phyloP scores from a whole-genome alignment of 768 basidiomycete genomes.

The Termitomyces sp. region DNA sequence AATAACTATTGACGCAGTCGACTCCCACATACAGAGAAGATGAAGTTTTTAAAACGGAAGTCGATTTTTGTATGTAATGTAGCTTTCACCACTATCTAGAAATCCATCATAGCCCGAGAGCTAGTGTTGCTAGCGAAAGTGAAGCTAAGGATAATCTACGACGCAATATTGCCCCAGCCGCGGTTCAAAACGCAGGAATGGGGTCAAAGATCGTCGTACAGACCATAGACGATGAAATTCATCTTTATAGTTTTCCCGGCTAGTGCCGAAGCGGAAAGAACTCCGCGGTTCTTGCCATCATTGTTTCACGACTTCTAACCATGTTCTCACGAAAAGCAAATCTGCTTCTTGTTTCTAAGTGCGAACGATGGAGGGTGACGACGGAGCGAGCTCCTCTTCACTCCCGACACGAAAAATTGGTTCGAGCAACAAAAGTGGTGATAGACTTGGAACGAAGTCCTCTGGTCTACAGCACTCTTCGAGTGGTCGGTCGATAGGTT shows the following conservation, averaged over 20 bases:
- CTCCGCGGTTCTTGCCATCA: background rate
- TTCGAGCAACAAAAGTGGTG: background rate
- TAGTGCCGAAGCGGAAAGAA: slow-evolving; percentile 6
- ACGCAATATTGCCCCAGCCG: slow-evolving; percentile 32
- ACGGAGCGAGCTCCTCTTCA: background rate
- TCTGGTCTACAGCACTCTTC: background rate
- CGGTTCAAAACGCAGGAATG: slow-evolving; percentile 22
- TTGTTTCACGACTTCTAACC: background rate
- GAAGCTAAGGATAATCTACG: slow-evolving; percentile 53
- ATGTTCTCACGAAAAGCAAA: background rate
- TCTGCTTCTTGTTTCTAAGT: background rate
- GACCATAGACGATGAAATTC: background rate
- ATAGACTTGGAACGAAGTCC: background rate
- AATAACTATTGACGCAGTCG: no score
- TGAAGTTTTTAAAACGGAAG: background rate
- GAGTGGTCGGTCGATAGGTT: slow-evolving; percentile 9
- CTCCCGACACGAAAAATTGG: background rate
- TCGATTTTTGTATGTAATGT: slow-evolving; percentile 27
- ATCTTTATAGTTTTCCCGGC: slow-evolving; percentile 1
- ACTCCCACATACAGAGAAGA: no score
- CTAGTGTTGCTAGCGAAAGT: slow-evolving; percentile 78
- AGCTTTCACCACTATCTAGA: slow-evolving; percentile 75
- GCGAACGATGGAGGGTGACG: background rate
- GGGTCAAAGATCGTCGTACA: slow-evolving; percentile 18
- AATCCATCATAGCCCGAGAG: slow-evolving; percentile 60